phyloP scores from a whole-genome alignment of 2,329 filamentous ascomycete species.

The Paracamarosporium sp. region DNA sequence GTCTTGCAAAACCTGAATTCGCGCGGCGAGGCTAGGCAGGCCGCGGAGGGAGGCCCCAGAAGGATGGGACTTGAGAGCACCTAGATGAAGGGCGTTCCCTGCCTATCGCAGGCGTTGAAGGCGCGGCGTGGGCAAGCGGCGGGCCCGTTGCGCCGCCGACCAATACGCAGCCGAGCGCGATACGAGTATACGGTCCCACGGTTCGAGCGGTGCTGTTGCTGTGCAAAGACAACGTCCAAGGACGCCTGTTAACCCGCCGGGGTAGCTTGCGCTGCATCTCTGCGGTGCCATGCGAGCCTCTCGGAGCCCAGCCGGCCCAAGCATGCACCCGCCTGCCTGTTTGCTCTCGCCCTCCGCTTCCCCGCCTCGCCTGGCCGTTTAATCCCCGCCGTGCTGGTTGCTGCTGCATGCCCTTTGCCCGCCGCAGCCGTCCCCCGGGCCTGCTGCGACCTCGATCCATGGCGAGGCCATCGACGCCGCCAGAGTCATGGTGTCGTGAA shows the following conservation, averaged over 20 bases:
- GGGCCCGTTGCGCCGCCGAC: not conserved
- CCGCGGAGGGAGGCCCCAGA: not conserved
- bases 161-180: too few relatives aligned
- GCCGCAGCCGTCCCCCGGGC: too few relatives aligned
- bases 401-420: not conserved
- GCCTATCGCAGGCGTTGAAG: not conserved
- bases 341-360: not conserved
- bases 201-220: too few relatives aligned
- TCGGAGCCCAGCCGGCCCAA: constrained; percentile 4
- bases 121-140: not conserved
- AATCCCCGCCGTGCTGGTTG: not conserved
- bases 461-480: not conserved
- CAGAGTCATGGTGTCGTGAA: not conserved
- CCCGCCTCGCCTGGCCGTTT: not conserved
- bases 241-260: not conserved
- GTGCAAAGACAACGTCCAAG: not conserved
- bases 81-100: not conserved
- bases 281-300: not conserved
- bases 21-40: not conserved
- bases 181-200: too few relatives aligned
- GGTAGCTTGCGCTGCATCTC: not conserved
- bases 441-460: too few relatives aligned
- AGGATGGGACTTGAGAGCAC: constrained; percentile 3
- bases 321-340: not conserved
- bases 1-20: constrained; percentile 1